phyloP scores from a whole-genome alignment of 768 basidiomycete genomes.

The Tylopilus subfusipes region DNA sequence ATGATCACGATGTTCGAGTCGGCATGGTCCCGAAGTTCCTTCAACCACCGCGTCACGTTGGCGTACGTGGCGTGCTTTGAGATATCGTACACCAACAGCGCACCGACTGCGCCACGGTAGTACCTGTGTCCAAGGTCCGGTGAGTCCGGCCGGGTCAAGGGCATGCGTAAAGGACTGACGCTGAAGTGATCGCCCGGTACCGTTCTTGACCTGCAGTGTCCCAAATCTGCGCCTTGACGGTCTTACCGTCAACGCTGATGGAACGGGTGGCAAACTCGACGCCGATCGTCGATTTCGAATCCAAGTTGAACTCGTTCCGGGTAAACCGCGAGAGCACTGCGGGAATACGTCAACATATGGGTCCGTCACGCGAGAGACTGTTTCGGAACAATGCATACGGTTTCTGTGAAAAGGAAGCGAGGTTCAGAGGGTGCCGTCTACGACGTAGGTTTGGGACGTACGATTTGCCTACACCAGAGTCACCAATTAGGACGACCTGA shows the following conservation, averaged over 20 bases:
- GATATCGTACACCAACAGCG: slow-evolving; percentile 91
- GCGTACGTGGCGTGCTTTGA: slow-evolving; percentile 92
- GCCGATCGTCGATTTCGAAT: slow-evolving; percentile 98
- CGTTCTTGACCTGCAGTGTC: slow-evolving; percentile 98
- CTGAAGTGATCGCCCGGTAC: slow-evolving; percentile 96
- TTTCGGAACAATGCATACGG: slow-evolving; percentile 22
- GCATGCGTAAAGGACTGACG: slow-evolving; percentile 45
- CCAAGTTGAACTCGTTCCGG: slow-evolving; percentile 98
- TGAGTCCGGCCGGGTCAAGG: slow-evolving; percentile 7
- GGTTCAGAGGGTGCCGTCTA: background rate
- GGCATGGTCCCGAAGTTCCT: slow-evolving; percentile 94
- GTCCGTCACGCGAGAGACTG: background rate
- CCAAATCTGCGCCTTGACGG: slow-evolving; percentile 98
- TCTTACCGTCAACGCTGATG: slow-evolving; percentile 94
- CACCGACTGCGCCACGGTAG: slow-evolving; percentile 95
- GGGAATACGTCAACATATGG: slow-evolving; percentile 1
- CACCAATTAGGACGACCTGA: slow-evolving; percentile 97
- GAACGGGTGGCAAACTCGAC: slow-evolving; percentile 98
- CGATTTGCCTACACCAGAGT: slow-evolving; percentile 99
- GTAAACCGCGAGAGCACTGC: slow-evolving; percentile 99
- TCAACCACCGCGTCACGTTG: slow-evolving; percentile 94
- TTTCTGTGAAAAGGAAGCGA: slow-evolving; percentile 25
- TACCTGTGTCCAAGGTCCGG: slow-evolving; percentile 53
- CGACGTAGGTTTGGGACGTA: slow-evolving; percentile 45
- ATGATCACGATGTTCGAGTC: slow-evolving; percentile 92